A percentile compares a stretch with the other conserved stretches of the same genome.
phyloP scores from a whole-genome alignment of 2,329 filamentous ascomycete species.

The Xylaria digitata region DNA sequence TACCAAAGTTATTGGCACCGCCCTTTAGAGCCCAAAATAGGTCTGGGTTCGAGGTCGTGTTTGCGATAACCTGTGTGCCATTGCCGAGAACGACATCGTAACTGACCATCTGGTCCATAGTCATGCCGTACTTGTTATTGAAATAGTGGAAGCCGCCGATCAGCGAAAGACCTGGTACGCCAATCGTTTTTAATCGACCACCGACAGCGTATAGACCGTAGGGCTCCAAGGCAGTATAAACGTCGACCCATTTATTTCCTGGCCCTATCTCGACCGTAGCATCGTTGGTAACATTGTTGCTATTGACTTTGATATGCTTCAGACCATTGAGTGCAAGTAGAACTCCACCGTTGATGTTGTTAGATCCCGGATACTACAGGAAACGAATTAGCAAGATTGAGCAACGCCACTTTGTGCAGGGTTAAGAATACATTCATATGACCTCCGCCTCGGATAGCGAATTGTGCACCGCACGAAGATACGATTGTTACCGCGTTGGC shows the following conservation, averaged over 20 bases:
- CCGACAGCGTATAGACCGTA: conserved; percentile 45
- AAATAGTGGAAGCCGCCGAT: conserved; percentile 49
- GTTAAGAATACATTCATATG: conserved; percentile 41
- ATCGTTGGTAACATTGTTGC: conserved; percentile 22
- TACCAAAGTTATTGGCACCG: conserved; percentile 38
- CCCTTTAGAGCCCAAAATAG: conserved; percentile 48
- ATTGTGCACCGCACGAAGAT: conserved; percentile 38
- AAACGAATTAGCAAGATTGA: neutral
- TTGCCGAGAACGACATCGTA: conserved; percentile 44
- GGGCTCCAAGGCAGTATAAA: conserved; percentile 43
- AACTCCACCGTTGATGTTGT: conserved; percentile 44
- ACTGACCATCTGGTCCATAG: conserved; percentile 44
- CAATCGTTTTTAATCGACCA: conserved; percentile 48
- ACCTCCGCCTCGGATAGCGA: conserved; percentile 44
- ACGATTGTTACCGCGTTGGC: conserved; percentile 16
- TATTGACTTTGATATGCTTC: conserved; percentile 32
- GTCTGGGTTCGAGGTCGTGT: conserved; percentile 38
- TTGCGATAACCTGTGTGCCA: conserved; percentile 43
- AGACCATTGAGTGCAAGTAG: conserved; percentile 41
- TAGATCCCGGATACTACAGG: conserved; percentile 42
- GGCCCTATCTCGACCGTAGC: neutral
- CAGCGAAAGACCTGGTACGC: conserved; percentile 47
- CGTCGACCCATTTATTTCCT: conserved; percentile 42
- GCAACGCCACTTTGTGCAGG: neutral
- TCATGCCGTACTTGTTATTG: conserved; percentile 46